Evolutionary conservation across 2,329 filamentous ascomycete species (phyloP), one percentile per base, ranked within the genome.

Genomic region (Trichoderma sp.): DNA sequence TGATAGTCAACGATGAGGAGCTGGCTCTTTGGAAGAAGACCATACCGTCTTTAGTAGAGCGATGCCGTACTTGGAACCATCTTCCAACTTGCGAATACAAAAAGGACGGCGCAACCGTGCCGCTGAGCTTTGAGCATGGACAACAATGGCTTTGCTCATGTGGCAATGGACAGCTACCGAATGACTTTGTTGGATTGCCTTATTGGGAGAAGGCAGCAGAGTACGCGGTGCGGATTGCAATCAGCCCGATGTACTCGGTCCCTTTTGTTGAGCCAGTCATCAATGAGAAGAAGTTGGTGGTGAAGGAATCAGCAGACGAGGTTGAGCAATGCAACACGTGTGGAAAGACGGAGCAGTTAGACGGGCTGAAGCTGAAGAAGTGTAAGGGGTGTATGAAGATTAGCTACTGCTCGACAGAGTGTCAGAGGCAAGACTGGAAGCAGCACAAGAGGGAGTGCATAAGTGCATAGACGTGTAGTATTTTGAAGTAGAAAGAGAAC

Each of bases 351-450:
- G 75, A 80, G 50, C 78, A 73, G 0, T 74, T 76, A 32, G 76
- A 76, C 1, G 80, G 79, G 0, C 76, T 74, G 12, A 70, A 74
- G 32, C 74, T 88, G 69, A 81, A 84, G 76, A 84, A 78, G 73
- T 89, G 87, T 72, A 72, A 73, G 65, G 74, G 82, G 8, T 89
- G 88, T 71, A 76, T 78, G 73, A 77, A 76, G 63, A 84, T 77
- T 13, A 81, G 76, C 73, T 90, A 89, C 68, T 90, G 87, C 77
- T 85, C 84, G 3, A 71, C 70, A 0, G 82, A 84, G 63, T 90
- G 88, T 68, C 87, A 89, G 81, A 84, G 82, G 76, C 81, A 79
- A 73, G 84, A 88, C 71, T 89, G 87, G 87, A 85, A 82, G 75
- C 84, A 80, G 75, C 87, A 90, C n/a, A 66, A 30, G 39, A 34